phyloP scores from a whole-genome alignment of 208 protist genomes.

The Plasmodiophora brassicae region DNA sequence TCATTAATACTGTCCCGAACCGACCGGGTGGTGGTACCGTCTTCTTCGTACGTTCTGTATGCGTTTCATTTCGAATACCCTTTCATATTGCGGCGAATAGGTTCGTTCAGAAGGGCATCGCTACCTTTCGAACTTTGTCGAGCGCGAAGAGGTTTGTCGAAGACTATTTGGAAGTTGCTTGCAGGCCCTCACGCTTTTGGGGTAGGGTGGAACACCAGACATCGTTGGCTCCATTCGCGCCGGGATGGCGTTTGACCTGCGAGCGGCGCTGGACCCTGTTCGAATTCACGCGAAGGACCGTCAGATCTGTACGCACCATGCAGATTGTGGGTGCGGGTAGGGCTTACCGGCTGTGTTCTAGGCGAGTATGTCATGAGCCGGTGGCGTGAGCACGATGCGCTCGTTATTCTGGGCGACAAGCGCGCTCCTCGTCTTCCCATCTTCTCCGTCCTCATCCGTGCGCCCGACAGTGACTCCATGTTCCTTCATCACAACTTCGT shows the following conservation, averaged over 20 bases:
- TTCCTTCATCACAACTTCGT: conserved; percentile 75
- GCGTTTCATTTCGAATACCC: too few species aligned
- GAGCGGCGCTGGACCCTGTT: not conserved
- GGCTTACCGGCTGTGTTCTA: not conserved
- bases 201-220: conserved; percentile 65
- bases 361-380: not conserved
- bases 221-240: conserved; percentile 65
- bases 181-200: too few species aligned
- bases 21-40: conserved; percentile 65
- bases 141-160: conserved; percentile 65
- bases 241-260: conserved; percentile 56
- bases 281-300: not conserved
- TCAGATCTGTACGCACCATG: not conserved
- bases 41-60: conserved; percentile 66
- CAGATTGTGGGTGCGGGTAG: too few species aligned
- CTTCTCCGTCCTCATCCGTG: conserved; percentile 52
- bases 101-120: conserved; percentile 44
- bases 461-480: not conserved
- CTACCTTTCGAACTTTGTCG: conserved; percentile 61
- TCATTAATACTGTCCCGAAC: not conserved
- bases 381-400: conserved; percentile 36
- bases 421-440: conserved; percentile 51
- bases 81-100: too few species aligned
- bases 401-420: conserved; percentile 57
- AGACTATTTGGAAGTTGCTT: too few species aligned